phyloP scores from a whole-genome alignment of 352 stramenopile genomes.

The Sclerospora graminicola region DNA sequence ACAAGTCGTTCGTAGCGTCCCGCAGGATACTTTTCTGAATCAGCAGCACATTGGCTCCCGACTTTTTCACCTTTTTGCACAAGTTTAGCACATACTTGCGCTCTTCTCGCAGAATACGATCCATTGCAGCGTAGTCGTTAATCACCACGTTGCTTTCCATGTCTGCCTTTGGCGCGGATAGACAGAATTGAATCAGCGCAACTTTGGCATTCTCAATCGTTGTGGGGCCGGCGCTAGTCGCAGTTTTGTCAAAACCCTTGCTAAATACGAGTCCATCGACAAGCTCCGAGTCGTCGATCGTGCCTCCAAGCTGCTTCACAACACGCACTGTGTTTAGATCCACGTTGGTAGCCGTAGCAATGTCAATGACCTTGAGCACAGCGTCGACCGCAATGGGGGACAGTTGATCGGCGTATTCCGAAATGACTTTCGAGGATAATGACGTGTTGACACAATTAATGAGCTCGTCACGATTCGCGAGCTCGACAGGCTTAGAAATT shows the following conservation, averaged over 20 bases:
- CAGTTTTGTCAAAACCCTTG: conserved; percentile 88
- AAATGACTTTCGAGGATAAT: conserved; percentile 96
- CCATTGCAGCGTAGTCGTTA: conserved; percentile 98
- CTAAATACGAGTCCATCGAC: conserved; percentile 97
- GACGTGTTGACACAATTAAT: conserved; percentile 98
- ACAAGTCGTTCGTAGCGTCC: conserved; percentile 99
- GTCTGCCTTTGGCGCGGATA: conserved; percentile 98
- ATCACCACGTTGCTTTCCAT: conserved; percentile 99
- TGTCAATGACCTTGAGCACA: conserved; percentile 95
- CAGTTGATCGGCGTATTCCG: conserved; percentile 94
- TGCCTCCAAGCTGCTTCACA: conserved; percentile 97
- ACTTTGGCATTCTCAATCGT: conserved; percentile 99
- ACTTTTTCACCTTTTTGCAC: conserved; percentile 98
- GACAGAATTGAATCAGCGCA: conserved; percentile 98
- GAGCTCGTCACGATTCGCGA: conserved; percentile 91
- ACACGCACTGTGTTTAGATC: conserved; percentile 98
- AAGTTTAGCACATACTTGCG: conserved; percentile 97
- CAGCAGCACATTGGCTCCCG: conserved; percentile 97
- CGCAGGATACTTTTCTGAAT: conserved; percentile 99
- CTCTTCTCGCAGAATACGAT: conserved; percentile 98
- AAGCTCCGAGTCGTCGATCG: conserved; percentile 99
- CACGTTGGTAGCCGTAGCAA: conserved; percentile 89
- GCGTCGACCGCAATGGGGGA: conserved; percentile 98
- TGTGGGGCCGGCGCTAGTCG: conserved; percentile 26
- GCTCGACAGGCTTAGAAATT: conserved; percentile 89